Base-by-base conservation (phyloP, 805 yeast genomes). In the Maudiozyma bulderi region DNA sequence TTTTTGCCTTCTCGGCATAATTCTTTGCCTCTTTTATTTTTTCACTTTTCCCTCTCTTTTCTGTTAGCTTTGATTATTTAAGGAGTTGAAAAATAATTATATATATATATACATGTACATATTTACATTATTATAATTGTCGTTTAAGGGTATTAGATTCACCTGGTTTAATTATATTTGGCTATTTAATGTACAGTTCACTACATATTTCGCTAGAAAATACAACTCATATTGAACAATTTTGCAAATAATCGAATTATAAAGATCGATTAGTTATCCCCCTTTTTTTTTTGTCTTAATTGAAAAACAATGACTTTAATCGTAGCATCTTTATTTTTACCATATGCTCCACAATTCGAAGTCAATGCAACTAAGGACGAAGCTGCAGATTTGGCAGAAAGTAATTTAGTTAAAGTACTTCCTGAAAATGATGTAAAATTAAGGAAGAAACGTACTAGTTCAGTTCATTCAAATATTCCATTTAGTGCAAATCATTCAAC, bases 261-360 rank as follows among this genome's bases (percentile, higher is more conserved):
- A 20, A 20, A 20, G 26, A 20, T 20, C 26, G 26, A 20, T 20
- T 20, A 4, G 26, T 20, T 20, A 20, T 20, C 26, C 26, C 26
- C 26, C 4, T 20, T 20, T 20, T 20, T 20, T 20, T 20, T 20
- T 20, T 20, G 4, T 20, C 26, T 20, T 20, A 20, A 14, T 13
- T 35, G 6, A 13, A 29, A 28, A 26, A 40, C 15, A 20, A 84
- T 84, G 90, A 79, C 87, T 8, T 70, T 83, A 29, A 77, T 82
- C 41, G 77, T 84, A 30, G 89, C 85, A 13, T 81, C 91, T 13
- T 68, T 84, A 78, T 83, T 84, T 56, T 69, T 84, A 44, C 93
- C 93, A 2, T 80, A 80, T 58, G 81, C 88, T 3, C 88, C 84
- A n/a, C 86, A 83, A 54, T 70, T 72, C 55, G 69, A 70, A 53